Percentiles rank a stretch among this genome's conserved stretches.
These are phyloP conservation scores for Vitis hybrid DNA, from an alignment of 177 flowering plant genomes.

Conservation along the genomic window DNA sequence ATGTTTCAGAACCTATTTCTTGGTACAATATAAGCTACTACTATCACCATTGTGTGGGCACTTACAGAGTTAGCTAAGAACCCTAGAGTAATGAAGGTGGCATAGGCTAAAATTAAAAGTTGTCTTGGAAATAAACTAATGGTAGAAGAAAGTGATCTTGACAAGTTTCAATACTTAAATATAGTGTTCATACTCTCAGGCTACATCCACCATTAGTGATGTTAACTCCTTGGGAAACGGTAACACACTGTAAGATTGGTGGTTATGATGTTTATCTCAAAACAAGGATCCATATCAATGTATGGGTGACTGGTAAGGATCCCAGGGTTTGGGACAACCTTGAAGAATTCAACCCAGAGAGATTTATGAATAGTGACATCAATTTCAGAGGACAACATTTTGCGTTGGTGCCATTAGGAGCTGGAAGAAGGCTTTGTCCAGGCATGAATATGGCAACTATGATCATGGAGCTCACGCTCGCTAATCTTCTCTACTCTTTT, in stretches of 20 bases:
- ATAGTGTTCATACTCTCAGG: slow-evolving; percentile 16
- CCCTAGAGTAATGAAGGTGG: slow-evolving; percentile 14
- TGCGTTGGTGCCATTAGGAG: slow-evolving; percentile 4
- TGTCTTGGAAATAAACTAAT: slow-evolving; percentile 6
- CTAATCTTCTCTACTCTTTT: no score
- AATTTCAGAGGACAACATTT: slow-evolving; percentile 9
- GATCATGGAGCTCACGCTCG: no score
- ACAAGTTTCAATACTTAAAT: slow-evolving; percentile 21
- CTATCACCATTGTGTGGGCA: slow-evolving; percentile 16
- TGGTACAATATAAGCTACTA: slow-evolving; percentile 9
- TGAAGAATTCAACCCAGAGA: slow-evolving; percentile 5
- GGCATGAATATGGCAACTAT: slow-evolving; percentile 3
- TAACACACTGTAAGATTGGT: slow-evolving; percentile 5
- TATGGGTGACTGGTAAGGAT: slow-evolving; percentile 13
- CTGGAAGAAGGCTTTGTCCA: slow-evolving; percentile 20
- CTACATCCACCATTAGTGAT: slow-evolving; percentile 21
- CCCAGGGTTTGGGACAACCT: neutral
- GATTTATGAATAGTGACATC: slow-evolving; percentile 12
- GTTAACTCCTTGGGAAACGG: neutral
- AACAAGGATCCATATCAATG: slow-evolving; percentile 13
- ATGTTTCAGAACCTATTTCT: slow-evolving; percentile 12
- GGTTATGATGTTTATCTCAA: slow-evolving; percentile 14
- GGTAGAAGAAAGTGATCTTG: slow-evolving; percentile 18
- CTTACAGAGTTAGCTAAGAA: slow-evolving; percentile 22
- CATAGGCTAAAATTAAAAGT: slow-evolving; percentile 17